Evolutionary conservation across 2,329 filamentous ascomycete species (phyloP).

Genomic region (Cladorrhinum sp.): DNA sequence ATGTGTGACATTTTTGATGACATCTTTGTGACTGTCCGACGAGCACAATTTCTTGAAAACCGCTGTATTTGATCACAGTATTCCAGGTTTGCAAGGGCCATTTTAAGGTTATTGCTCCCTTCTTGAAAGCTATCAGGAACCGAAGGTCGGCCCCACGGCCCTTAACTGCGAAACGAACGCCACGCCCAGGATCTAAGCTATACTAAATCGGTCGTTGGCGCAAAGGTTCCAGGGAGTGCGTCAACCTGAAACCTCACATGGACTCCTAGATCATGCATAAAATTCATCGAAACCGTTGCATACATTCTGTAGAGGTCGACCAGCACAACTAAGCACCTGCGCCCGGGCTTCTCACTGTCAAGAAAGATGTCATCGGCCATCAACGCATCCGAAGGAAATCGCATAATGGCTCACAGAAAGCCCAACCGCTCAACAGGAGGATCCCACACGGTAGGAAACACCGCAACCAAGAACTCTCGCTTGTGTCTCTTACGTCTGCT

Average conservation of each 20-base stretch:
- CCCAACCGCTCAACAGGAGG: neutral
- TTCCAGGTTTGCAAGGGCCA: no score
- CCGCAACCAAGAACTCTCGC: neutral
- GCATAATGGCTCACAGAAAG: neutral
- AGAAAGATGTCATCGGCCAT: neutral
- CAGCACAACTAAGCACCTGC: neutral
- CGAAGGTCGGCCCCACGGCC: no score
- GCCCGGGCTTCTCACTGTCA: constrained; percentile 8
- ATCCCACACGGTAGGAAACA: constrained; percentile 2
- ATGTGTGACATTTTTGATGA: no score
- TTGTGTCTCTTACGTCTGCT: neutral
- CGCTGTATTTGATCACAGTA: no score
- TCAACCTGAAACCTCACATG: constrained; percentile 20
- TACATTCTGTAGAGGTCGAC: constrained; percentile 9
- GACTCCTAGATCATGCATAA: constrained; percentile 9
- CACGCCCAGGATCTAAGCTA: constrained; percentile 5
- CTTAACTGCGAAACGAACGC: constrained; percentile 12
- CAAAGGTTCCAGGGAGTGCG: constrained; percentile 6
- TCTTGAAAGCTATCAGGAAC: no score
- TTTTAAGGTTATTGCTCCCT: no score
- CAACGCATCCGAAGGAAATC: constrained; percentile 3
- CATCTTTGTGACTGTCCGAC: no score
- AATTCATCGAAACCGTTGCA: constrained; percentile 14
- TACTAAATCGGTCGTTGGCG: constrained; percentile 6
- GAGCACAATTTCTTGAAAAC: no score